phyloP scores from a whole-genome alignment of 139 green algal species.

The Monoraphidium neglectum region DNA sequence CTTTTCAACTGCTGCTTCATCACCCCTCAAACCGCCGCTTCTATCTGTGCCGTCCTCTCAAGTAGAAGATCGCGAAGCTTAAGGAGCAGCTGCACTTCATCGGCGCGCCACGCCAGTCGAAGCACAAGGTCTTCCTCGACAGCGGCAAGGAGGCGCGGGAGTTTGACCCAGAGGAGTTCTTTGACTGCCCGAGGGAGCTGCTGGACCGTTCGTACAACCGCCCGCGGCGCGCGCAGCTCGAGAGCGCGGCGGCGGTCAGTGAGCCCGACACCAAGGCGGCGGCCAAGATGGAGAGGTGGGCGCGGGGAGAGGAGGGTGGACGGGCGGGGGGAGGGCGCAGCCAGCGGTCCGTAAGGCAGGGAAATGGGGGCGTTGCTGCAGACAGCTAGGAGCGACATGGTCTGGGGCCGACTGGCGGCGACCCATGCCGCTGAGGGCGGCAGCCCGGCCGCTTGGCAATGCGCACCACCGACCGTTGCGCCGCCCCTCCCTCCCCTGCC shows the following conservation, averaged over 20 bases:
- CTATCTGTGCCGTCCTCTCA: not conserved
- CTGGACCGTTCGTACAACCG: constrained; percentile 82
- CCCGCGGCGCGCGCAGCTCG: constrained; percentile 53
- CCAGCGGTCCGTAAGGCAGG: too few relatives aligned
- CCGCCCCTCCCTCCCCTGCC: not conserved
- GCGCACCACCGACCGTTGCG: not conserved
- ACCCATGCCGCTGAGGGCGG: too few relatives aligned
- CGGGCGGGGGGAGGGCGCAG: too few relatives aligned
- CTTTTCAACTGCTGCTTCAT: not conserved
- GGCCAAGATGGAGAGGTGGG: not conserved
- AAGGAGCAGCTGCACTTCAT: constrained; percentile 84
- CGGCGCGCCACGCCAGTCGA: constrained; percentile 52
- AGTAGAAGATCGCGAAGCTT: constrained; percentile 82
- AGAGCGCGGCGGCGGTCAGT: not conserved
- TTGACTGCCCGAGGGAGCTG: constrained; percentile 80
- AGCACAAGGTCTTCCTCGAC: constrained; percentile 85
- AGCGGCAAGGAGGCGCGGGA: constrained; percentile 36
- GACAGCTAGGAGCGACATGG: too few relatives aligned
- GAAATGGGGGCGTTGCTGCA: too few relatives aligned
- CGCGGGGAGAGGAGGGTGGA: too few relatives aligned
- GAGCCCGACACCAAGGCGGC: not conserved
- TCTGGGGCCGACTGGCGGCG: too few relatives aligned
- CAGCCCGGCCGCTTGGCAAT: too few relatives aligned
- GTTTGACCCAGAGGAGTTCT: constrained; percentile 74
- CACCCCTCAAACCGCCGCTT: not conserved